A percentile compares a stretch with the other conserved stretches of the same genome.
phyloP scores from a whole-genome alignment of 305 asterid genomes.

The Fraxinus latifolia region DNA sequence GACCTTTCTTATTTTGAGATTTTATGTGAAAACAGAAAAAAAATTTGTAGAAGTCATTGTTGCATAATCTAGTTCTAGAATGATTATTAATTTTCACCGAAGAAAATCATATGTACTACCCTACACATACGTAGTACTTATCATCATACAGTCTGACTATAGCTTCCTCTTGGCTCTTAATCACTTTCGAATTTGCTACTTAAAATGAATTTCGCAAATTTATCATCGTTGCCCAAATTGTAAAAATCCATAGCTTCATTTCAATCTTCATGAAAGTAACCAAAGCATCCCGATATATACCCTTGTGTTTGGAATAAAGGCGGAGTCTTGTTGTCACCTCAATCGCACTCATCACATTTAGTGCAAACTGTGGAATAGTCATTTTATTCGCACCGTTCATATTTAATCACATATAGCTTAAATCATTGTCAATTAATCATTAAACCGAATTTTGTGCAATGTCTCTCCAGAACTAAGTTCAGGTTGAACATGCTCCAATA shows the following conservation, averaged over 20 bases:
- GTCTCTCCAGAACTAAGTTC: slow-evolving; percentile 42
- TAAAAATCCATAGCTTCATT: not conserved
- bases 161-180: not conserved
- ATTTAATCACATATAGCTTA: not conserved
- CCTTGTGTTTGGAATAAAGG: not conserved
- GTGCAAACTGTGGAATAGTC: not conserved
- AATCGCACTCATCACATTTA: not conserved
- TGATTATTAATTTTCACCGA: not conserved
- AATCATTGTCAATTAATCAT: not conserved
- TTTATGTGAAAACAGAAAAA: not conserved
- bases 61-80: not conserved
- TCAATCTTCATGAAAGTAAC: not conserved
- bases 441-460: not conserved
- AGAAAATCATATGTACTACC: not conserved
- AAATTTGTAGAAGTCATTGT: not conserved
- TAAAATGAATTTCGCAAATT: not conserved
- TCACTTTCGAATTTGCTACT: not conserved
- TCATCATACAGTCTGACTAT: not conserved
- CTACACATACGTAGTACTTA: not conserved
- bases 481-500: slow-evolving; percentile 1
- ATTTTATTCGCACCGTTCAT: not conserved
- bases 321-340: not conserved
- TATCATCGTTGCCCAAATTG: not conserved
- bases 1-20: not conserved
- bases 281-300: not conserved